Base-by-base conservation (phyloP, 108 stramenopile species). In the Pinguiococcus pyrenoidosus region DNA sequence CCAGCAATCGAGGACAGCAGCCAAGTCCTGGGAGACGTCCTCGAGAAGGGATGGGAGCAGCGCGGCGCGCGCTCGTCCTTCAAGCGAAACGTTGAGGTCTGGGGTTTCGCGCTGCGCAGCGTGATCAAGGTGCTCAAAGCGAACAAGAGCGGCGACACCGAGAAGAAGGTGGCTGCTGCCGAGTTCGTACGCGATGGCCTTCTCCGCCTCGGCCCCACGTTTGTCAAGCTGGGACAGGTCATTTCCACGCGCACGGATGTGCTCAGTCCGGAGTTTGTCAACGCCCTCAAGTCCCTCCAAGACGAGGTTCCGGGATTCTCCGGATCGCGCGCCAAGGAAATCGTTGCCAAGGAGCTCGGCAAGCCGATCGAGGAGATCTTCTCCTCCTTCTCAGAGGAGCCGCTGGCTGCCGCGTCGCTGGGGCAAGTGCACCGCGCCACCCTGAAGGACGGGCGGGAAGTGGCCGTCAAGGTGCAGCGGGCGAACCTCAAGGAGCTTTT, bases 391-490 rank as follows among this genome's bases (percentile, higher is more conserved):
- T 73, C 80, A 23, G 49, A 45, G 7, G 68, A 76, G 47, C 83
- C 87, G 2, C 53, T 94, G 9, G 86, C 87, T 28, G 92, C 92
- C 8, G 92, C 92, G 4, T 74, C 71, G 41, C 64, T 94, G 28
- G 92, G 92, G n/a, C 92, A 94, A 63, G 92, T 94, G 32, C 92
- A 94, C 60, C 51, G 83, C 46, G 92, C 92, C 9, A 84, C 82
- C 21, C 84, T 80, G 37, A 76, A 79, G 13, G 66, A 78, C 29
- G 52, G 83, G 26, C 69, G 49, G 23, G 29, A 57, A 10, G 73
- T 84, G 47, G 87, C 87, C 4, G 74, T 94, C n/a, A 94, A 94
- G 54, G 81, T 89, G 13, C 92, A 93, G 55, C 66, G 87, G n/a
- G 83, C 83, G 26, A 88, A 88, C 12, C 55, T 93, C 25, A 85